phyloP scores from a whole-genome alignment of 345 rosid genomes.

The Orychophragmus violaceus region DNA sequence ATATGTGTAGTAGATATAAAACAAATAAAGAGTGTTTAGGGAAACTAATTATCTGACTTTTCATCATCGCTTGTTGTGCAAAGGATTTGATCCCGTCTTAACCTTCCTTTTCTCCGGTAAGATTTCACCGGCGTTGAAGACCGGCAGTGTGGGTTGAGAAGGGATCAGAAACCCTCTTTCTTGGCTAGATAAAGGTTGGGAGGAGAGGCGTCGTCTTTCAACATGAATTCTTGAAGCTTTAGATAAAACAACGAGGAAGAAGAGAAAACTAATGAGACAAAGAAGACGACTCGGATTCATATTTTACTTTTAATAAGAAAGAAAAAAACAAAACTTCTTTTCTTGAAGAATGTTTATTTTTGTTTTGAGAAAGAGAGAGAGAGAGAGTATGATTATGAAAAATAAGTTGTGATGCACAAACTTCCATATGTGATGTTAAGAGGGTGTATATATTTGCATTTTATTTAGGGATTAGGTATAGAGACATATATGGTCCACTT shows the following conservation, averaged over 20 bases:
- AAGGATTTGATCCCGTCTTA: constrained; percentile 30
- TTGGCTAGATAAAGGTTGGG: neutral
- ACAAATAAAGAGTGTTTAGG: neutral
- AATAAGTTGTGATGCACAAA: constrained; percentile 27
- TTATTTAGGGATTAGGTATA: constrained; percentile 33
- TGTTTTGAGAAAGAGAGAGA: neutral
- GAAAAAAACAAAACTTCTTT: neutral
- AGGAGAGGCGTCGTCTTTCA: constrained; percentile 2
- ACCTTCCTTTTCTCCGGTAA: constrained; percentile 30
- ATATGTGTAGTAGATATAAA: neutral
- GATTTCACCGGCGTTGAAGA: constrained; percentile 10
- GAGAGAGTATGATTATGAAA: constrained; percentile 13
- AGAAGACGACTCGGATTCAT: constrained; percentile 22
- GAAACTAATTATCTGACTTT: constrained; percentile 1
- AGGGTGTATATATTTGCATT: constrained; percentile 24
- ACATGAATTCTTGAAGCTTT: constrained; percentile 24
- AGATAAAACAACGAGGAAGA: constrained; percentile 12
- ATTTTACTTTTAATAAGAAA: neutral
- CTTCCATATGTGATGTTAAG: constrained; percentile 22
- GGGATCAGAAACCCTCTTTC: constrained; percentile 25
- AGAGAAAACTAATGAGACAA: constrained; percentile 12
- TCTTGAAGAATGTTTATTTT: constrained; percentile 11
- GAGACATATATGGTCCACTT: constrained; percentile 35
- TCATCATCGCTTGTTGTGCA: constrained; percentile 26
- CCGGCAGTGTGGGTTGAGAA: neutral